A percentile compares a stretch with the other conserved stretches of the same genome.
phyloP scores from a whole-genome alignment of 2,329 filamentous ascomycete genomes.

The Dactylonectria estremocensis region DNA sequence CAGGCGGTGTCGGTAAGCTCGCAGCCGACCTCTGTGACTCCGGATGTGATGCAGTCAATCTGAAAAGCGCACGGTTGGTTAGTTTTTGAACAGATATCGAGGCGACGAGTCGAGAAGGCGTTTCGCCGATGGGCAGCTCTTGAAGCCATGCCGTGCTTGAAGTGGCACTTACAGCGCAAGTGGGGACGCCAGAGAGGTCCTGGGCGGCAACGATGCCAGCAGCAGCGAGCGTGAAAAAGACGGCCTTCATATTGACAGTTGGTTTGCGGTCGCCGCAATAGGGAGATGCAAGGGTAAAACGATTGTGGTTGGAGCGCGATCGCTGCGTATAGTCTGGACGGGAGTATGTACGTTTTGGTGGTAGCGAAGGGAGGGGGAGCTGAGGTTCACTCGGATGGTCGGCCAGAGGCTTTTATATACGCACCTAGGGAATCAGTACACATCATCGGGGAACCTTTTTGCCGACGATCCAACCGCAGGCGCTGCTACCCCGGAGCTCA shows the following conservation, averaged over 20 bases:
- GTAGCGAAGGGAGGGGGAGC: neutral
- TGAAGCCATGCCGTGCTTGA: neutral
- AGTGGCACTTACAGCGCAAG: constrained; percentile 58
- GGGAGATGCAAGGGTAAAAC: constrained; percentile 17
- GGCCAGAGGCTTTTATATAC: constrained; percentile 3
- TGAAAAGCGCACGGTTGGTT: constrained; percentile 31
- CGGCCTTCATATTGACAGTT: constrained; percentile 59
- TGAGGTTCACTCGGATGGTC: neutral
- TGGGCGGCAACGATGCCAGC: constrained; percentile 58
- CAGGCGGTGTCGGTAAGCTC: constrained; percentile 55
- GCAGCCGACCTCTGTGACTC: constrained; percentile 57
- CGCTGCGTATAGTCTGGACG: neutral
- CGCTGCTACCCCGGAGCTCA: neutral
- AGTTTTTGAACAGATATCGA: constrained; percentile 7
- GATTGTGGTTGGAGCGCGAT: constrained; percentile 22
- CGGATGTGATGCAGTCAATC: constrained; percentile 54
- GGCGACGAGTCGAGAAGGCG: neutral
- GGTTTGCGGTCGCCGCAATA: constrained; percentile 1
- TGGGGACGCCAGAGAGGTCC: constrained; percentile 53
- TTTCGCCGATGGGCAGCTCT: neutral
- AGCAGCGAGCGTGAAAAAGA: constrained; percentile 51
- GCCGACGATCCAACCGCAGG: neutral
- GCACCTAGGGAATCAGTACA: too few species aligned
- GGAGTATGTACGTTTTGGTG: neutral
- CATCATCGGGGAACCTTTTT: neutral